phyloP scores from a whole-genome alignment of 1,284 basidiomycete genomes.

The Moniliophthora roreri region DNA sequence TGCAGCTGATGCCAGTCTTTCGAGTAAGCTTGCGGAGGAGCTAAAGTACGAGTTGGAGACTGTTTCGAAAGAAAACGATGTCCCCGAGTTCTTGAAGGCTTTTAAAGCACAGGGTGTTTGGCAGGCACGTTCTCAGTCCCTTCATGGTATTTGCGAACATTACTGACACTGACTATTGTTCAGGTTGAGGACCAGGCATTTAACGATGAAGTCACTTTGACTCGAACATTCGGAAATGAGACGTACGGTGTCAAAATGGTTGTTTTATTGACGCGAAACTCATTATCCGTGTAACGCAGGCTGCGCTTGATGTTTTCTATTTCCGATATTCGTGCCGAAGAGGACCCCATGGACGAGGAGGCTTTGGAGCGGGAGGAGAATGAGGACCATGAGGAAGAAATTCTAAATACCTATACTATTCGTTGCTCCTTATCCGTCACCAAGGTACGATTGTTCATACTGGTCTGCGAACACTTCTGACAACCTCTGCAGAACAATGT shows the following conservation, averaged over 20 bases:
- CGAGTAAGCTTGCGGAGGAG: slow-evolving; percentile 80
- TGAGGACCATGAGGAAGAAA: slow-evolving; percentile 39
- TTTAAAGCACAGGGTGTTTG: slow-evolving; percentile 81
- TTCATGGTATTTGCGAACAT: not conserved
- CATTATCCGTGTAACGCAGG: slow-evolving; percentile 39
- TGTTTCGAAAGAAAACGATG: slow-evolving; percentile 33
- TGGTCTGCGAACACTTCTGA: slow-evolving; percentile 7
- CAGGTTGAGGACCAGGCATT: slow-evolving; percentile 75
- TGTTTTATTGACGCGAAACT: not conserved
- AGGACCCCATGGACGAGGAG: slow-evolving; percentile 25
- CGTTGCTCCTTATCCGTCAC: slow-evolving; percentile 82
- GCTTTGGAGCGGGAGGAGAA: slow-evolving; percentile 33
- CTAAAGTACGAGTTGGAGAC: slow-evolving; percentile 82
- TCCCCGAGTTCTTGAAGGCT: slow-evolving; percentile 77
- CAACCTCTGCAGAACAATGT: slow-evolving; percentile 33
- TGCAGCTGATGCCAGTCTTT: slow-evolving; percentile 72
- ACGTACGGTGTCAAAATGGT: slow-evolving; percentile 68
- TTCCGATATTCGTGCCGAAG: slow-evolving; percentile 58
- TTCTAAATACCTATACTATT: slow-evolving; percentile 59
- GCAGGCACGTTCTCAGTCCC: slow-evolving; percentile 46
- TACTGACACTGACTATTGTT: slow-evolving; percentile 5
- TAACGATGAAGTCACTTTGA: slow-evolving; percentile 82
- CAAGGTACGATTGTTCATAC: slow-evolving; percentile 52
- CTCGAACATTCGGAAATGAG: slow-evolving; percentile 90
- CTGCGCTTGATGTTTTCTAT: slow-evolving; percentile 85